Evolutionary conservation across 805 yeast species (phyloP).

Genomic region (Pichia eremophila): DNA sequence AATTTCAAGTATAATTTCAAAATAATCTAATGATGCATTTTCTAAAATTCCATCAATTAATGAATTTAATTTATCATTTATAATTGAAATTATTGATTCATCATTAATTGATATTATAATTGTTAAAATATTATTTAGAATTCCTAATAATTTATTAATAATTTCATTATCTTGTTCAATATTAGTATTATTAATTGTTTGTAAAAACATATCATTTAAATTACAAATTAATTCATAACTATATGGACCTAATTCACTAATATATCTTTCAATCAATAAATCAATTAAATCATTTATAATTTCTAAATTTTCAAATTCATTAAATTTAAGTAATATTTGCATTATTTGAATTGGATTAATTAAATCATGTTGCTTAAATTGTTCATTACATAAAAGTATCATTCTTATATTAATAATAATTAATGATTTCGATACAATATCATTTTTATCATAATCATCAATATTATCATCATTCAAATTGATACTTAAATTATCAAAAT

Average conservation of each 20-base stretch:
- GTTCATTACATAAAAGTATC: not conserved
- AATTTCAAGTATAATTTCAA: constrained; percentile 68
- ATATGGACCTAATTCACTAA: constrained; percentile 83
- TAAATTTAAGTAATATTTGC: constrained; percentile 61
- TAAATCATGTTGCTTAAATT: not conserved
- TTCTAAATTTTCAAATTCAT: constrained; percentile 75
- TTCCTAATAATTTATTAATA: constrained; percentile 72
- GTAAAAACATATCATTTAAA: constrained; percentile 64
- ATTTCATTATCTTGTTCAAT: constrained; percentile 40
- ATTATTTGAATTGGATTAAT: constrained; percentile 34
- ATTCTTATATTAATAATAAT: constrained; percentile 25
- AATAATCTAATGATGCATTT: constrained; percentile 61
- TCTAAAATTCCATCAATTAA: constrained; percentile 58
- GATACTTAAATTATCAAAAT: not conserved
- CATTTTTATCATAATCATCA: not conserved
- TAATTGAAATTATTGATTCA: constrained; percentile 50
- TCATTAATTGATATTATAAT: constrained; percentile 71
- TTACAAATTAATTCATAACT: constrained; percentile 59
- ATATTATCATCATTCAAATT: not conserved
- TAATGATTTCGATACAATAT: constrained; percentile 23
- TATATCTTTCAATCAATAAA: constrained; percentile 79
- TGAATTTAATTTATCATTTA: constrained; percentile 49
- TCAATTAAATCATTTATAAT: constrained; percentile 84
- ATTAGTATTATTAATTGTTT: constrained; percentile 29
- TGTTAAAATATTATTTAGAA: constrained; percentile 74